Base-by-base conservation (phyloP, 2,329 filamentous ascomycete species). In the Daldinia sp. region DNA sequence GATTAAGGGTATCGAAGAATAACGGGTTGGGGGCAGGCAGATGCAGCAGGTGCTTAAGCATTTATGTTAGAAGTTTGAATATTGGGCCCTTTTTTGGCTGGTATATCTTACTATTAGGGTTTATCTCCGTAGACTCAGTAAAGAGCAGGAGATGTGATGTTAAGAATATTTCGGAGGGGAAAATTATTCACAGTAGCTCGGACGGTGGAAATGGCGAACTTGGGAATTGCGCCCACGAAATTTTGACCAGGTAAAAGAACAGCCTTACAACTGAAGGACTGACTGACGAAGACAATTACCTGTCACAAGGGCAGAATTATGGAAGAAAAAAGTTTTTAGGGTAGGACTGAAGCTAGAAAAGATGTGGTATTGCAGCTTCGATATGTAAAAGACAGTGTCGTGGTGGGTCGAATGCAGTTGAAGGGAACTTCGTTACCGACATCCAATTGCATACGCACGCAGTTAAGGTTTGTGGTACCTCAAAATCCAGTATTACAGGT, bases 1-100 rank as follows among this genome's bases (percentile, higher is more conserved):
- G 81, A 77, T 89, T 82, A 55, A 74, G 81, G 81, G 82, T 83
- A 84, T 85, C 80, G 79, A 79, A 74, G 75, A 51, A 59, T 41
- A 44, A 55, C 54, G 53, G 26, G 37, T 39, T 23, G 2, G 48
- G 56, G 60, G 46, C 23, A 39, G 42, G 63, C 13, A 44, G 39
- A 62, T 42, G 39, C 39, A 30, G 39, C 39, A 30, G 53, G 35
- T 54, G 62, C 64, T 63, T 67, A 9, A 51, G 12, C 26, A 4
- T 26, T 12, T 30, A 44, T 51, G 41, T 72, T 64, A 71, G 69
- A 42, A 3, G 56, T 15, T 23, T 18, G 23, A 15, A 46, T 46
- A 4, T 10, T 23, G 35, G 15, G 15, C 20, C 20, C 10, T 50
- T 33, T 9, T 15, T 9, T 28, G 28, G 18, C 50, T n/a, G 20